phyloP scores from a whole-genome alignment of 2,329 filamentous ascomycete species.

The Fusarium graminum region DNA sequence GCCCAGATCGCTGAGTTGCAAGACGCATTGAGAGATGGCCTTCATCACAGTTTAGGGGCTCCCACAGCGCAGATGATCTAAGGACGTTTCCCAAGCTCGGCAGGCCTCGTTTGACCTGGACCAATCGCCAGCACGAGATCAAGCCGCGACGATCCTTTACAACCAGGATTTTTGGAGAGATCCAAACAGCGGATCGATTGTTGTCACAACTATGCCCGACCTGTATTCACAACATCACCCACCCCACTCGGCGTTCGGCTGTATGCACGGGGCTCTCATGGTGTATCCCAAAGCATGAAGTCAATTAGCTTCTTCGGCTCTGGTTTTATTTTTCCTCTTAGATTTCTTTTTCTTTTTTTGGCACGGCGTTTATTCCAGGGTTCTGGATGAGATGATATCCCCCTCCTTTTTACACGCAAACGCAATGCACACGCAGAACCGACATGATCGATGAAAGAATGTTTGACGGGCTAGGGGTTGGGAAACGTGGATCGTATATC shows the following conservation, averaged over 20 bases:
- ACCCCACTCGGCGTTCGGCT: conserved; percentile 44
- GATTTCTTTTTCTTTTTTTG: conserved; percentile 15
- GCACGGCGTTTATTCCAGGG: conserved; percentile 46
- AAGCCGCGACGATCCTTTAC: conserved; percentile 10
- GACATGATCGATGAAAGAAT: conserved; percentile 32
- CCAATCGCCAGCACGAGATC: background rate
- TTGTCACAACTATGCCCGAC: background rate
- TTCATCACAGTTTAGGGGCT: conserved; percentile 53
- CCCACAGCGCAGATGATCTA: conserved; percentile 60
- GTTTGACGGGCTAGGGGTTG: conserved; percentile 8
- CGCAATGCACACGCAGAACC: conserved; percentile 30
- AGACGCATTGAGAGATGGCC: conserved; percentile 56
- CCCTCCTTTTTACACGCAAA: conserved; percentile 42
- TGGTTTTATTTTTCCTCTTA: conserved; percentile 1
- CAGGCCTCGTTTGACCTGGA: background rate
- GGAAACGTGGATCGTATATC: conserved; percentile 28
- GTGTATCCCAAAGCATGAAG: conserved; percentile 21
- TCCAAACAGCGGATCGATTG: background rate
- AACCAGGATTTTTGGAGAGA: background rate
- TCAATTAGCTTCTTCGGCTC: background rate
- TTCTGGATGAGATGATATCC: conserved; percentile 49
- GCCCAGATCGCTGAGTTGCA: conserved; percentile 63
- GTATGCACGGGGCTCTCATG: conserved; percentile 23
- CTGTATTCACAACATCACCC: conserved; percentile 9
- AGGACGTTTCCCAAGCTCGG: conserved; percentile 7